Evolutionary conservation across 2,329 filamentous ascomycete genomes (phyloP).

Genomic region (Monilinia vaccinii-corymbosi): DNA sequence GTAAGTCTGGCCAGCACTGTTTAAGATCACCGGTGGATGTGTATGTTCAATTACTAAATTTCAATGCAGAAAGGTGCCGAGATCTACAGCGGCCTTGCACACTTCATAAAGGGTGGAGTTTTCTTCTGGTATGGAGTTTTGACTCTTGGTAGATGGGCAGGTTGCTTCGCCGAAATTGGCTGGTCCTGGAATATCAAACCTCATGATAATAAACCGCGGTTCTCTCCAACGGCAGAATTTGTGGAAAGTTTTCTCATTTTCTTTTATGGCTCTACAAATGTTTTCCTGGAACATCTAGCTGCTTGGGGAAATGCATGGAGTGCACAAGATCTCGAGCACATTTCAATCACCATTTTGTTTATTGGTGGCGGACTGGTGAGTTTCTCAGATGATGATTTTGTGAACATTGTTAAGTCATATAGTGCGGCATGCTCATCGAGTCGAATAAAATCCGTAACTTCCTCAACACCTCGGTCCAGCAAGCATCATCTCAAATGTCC

Average conservation of each 20-base stretch:
- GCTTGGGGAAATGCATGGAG: slow-evolving; percentile 64
- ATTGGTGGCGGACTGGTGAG: slow-evolving; percentile 81
- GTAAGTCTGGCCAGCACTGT: slow-evolving; percentile 43
- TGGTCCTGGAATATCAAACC: slow-evolving; percentile 94
- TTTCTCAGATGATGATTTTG: slow-evolving; percentile 18
- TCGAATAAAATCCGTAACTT: slow-evolving; percentile 60
- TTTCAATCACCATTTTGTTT: slow-evolving; percentile 89
- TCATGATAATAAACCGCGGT: slow-evolving; percentile 21
- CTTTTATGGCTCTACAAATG: slow-evolving; percentile 78
- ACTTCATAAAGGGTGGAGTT: slow-evolving; percentile 89
- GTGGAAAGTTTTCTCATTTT: slow-evolving; percentile 85
- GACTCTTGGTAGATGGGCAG: slow-evolving; percentile 81
- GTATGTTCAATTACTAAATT: slow-evolving; percentile 10
- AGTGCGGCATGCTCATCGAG: slow-evolving; percentile 80
- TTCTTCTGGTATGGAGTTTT: slow-evolving; percentile 91
- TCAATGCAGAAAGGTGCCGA: slow-evolving; percentile 48
- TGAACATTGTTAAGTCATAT: neutral
- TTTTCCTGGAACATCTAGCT: slow-evolving; percentile 84
- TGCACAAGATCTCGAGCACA: slow-evolving; percentile 76
- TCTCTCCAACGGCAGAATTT: slow-evolving; percentile 76
- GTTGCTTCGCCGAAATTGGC: slow-evolving; percentile 80
- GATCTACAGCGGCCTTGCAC: slow-evolving; percentile 75
- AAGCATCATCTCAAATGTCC: slow-evolving; percentile 29
- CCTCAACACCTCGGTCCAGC: slow-evolving; percentile 40
- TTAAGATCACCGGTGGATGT: too few relatives aligned